Percentiles rank a stretch among this genome's conserved stretches.
These are phyloP conservation scores for Basipetospora sp. DNA, from an alignment of 2,329 filamentous ascomycete species.

Conservation along the genomic window DNA sequence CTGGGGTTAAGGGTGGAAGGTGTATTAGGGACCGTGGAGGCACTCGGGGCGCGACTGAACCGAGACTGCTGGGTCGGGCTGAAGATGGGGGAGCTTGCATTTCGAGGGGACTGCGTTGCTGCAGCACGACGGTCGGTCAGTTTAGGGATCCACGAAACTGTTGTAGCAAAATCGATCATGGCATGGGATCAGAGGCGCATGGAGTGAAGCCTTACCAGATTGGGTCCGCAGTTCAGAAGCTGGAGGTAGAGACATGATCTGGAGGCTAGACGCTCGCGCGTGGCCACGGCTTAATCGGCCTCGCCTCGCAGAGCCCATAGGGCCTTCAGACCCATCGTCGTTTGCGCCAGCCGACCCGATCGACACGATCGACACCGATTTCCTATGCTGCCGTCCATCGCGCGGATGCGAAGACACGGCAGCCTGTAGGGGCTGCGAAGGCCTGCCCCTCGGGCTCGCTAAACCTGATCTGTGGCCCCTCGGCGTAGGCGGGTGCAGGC, in stretches of 20 bases:
- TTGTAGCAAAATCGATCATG: too few relatives aligned
- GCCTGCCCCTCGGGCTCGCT: slow-evolving; percentile 18
- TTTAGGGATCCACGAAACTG: too few relatives aligned
- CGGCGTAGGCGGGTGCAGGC: slow-evolving; percentile 5
- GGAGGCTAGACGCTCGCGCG: slow-evolving; percentile 65
- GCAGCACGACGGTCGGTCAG: too few relatives aligned
- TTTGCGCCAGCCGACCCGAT: slow-evolving; percentile 43
- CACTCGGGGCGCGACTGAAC: slow-evolving; percentile 25
- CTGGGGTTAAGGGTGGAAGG: slow-evolving; percentile 22
- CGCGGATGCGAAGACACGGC: slow-evolving; percentile 6
- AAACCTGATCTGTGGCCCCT: slow-evolving; percentile 53
- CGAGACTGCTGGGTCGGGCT: slow-evolving; percentile 32
- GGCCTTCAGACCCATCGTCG: too few relatives aligned
- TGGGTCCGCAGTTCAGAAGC: slow-evolving; percentile 30
- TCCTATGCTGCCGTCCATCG: slow-evolving; percentile 36
- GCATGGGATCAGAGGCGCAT: too few relatives aligned
- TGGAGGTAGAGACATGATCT: slow-evolving; percentile 33
- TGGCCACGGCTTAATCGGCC: slow-evolving; percentile 33
- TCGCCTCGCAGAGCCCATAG: not conserved
- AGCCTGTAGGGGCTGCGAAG: slow-evolving; percentile 2
- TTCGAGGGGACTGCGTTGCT: slow-evolving; percentile 28
- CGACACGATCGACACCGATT: slow-evolving; percentile 71
- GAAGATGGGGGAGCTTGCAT: slow-evolving; percentile 36
- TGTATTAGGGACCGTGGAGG: slow-evolving; percentile 31
- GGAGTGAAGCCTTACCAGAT: slow-evolving; percentile 29